phyloP scores from a whole-genome alignment of 2,329 filamentous ascomycete genomes.

The Pseudocercospora eumusae region DNA sequence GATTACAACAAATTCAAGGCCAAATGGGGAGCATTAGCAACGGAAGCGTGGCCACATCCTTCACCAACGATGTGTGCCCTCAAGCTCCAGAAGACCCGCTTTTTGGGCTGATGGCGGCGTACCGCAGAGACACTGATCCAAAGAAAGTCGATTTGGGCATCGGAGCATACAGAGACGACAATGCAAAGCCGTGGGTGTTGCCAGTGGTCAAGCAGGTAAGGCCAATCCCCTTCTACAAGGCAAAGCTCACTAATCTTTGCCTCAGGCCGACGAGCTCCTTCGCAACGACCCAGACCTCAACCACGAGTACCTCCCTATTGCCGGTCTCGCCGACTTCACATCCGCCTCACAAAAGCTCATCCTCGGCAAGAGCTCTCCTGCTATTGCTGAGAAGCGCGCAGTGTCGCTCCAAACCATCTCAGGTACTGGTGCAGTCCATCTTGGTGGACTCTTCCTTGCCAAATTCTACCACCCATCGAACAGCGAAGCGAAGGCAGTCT shows the following conservation, averaged over 20 bases:
- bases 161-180: slow-evolving; percentile 92
- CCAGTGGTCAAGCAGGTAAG: slow-evolving; percentile 94
- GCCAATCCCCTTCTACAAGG: background rate
- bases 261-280: slow-evolving; percentile 84
- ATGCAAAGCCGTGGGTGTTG: slow-evolving; percentile 95
- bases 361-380: slow-evolving; percentile 75
- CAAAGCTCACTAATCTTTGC: slow-evolving; percentile 2
- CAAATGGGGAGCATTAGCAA: slow-evolving; percentile 30
- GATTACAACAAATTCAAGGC: slow-evolving; percentile 35
- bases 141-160: slow-evolving; percentile 94
- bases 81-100: slow-evolving; percentile 86
- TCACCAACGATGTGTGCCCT: slow-evolving; percentile 33
- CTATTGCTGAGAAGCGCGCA: slow-evolving; percentile 78
- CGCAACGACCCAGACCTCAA: slow-evolving; percentile 87
- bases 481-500: slow-evolving; percentile 69
- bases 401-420: slow-evolving; percentile 92
- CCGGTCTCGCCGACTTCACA: slow-evolving; percentile 82
- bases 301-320: slow-evolving; percentile 98
- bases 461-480: slow-evolving; percentile 73
- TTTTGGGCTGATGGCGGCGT: slow-evolving; percentile 89
- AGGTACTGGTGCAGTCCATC: slow-evolving; percentile 90
- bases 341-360: slow-evolving; percentile 88
- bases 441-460: slow-evolving; percentile 89
- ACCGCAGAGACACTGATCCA: slow-evolving; percentile 70
- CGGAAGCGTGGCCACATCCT: slow-evolving; percentile 27